These are phyloP conservation scores for Cyclanthera cordifolia DNA, from an alignment of 306 rosid species.

Conservation along the genomic window DNA sequence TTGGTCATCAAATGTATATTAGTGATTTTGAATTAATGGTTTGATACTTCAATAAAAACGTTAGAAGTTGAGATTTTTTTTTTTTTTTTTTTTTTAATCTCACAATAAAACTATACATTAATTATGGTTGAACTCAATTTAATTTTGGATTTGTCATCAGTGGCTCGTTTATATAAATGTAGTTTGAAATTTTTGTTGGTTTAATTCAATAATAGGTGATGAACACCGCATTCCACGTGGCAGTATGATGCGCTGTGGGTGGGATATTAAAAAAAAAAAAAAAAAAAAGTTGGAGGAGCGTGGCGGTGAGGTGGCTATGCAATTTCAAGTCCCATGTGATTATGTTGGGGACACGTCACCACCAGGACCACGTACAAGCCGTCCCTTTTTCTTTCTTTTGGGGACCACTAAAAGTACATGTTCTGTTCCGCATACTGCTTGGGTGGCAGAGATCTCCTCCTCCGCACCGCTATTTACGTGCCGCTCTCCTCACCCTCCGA, in stretches of 20 bases:
- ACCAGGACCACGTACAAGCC: background rate
- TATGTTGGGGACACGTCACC: constrained; percentile 9
- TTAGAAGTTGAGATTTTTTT: too few relatives aligned
- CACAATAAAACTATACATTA: too few relatives aligned
- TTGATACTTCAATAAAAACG: too few relatives aligned
- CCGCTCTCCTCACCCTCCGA: constrained; percentile 1
- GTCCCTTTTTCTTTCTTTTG: background rate
- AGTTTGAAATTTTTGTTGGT: too few relatives aligned
- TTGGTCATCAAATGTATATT: too few relatives aligned
- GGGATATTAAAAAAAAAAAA: background rate
- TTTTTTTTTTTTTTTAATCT: too few relatives aligned
- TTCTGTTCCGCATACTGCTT: constrained; percentile 4
- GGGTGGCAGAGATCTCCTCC: constrained; percentile 7
- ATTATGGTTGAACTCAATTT: too few relatives aligned
- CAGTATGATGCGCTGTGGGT: background rate
- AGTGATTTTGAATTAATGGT: too few relatives aligned
- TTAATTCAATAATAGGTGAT: background rate
- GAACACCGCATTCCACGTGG: background rate
- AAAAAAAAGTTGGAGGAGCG: background rate
- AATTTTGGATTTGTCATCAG: too few relatives aligned
- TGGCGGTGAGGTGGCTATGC: constrained; percentile 15
- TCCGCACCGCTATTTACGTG: background rate
- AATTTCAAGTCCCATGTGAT: constrained; percentile 5
- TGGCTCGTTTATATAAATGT: too few relatives aligned
- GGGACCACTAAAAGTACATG: constrained; percentile 6